Evolutionary conservation across 2,329 filamentous ascomycete genomes (phyloP).

Genomic region (Calonectria pseudoturangicola): DNA sequence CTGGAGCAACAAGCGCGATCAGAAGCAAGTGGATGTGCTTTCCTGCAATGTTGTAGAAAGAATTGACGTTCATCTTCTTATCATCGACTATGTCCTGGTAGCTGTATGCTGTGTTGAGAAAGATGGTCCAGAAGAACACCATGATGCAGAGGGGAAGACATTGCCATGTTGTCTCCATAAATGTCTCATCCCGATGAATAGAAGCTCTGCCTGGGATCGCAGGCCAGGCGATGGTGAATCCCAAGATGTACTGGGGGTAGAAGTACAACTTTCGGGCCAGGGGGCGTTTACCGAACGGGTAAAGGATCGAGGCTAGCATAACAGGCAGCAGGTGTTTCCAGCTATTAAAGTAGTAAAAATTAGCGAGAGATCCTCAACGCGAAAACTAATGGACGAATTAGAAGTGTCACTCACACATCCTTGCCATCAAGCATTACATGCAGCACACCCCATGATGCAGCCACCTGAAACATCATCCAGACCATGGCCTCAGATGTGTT

Average conservation of each 20-base stretch:
- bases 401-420: not conserved
- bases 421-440: constrained; percentile 1
- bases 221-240: constrained; percentile 5
- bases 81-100: constrained; percentile 2
- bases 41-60: constrained; percentile 5
- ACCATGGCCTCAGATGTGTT: not conserved
- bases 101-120: not conserved
- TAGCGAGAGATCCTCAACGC: not conserved
- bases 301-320: not conserved
- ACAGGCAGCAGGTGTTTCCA: not conserved
- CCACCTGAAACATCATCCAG: not conserved
- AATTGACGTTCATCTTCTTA: constrained; percentile 6
- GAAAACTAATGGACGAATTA: not conserved
- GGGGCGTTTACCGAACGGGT: constrained; percentile 1
- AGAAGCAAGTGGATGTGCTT: not conserved
- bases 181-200: not conserved
- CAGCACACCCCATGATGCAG: not conserved
- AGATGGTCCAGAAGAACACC: constrained; percentile 19
- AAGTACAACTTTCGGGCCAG: constrained; percentile 6
- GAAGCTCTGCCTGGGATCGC: not conserved
- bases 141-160: constrained; percentile 5
- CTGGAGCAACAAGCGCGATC: not conserved
- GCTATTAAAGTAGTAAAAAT: not conserved
- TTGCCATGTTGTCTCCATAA: not conserved
- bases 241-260: constrained; percentile 7